Base-by-base conservation (phyloP, 257 asterid species). In the Ilex asprella region DNA sequence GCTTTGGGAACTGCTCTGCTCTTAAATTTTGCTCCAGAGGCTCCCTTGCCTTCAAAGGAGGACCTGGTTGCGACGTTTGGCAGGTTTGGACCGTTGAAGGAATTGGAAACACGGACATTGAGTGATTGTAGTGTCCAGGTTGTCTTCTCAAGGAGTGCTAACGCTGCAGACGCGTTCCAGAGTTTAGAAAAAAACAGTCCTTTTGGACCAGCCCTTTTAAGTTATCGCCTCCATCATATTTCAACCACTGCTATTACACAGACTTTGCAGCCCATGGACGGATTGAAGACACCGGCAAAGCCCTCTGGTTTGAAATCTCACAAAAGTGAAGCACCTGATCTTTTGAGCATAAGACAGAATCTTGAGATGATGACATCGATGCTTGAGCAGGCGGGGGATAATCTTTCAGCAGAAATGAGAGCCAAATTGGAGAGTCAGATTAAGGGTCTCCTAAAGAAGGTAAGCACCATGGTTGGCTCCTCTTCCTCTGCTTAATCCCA, bases 301-400 rank as follows among this genome's bases (percentile, higher is more conserved):
- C 27, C 27, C 27, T 21, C 27, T 21, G 27, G 27, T 21, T 21
- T 21, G 27, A 21, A 21, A 21, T 21, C 27, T 21, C 27, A 21
- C 27, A 21, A 21, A 21, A 1, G 27, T 21, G 1, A 21, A 21
- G 27, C 27, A 21, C 27, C 27, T 21, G 27, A 21, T 21, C 27
- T 91, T 13, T 57, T 77, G 2, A 53, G 58, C 31, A 88, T 88
- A 30, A 88, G 70, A 72, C 65, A 74, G 87, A 84, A 84, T 16
- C 90, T 86, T 68, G 96, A 88, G 75, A 80, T 62, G 82, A 91
- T 91, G 98, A 86, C 77, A 54, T 16, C 73, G 57, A 66, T 81
- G 67, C 71, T 91, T 77, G 91, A 86, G 76, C 86, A 81, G 61
- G 84, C 82, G 12, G 98, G 96, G 21, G 64, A 73, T 46, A 80